Percentiles rank a stretch among this genome's conserved stretches.
These are phyloP conservation scores for Naegleria fowleri DNA, from an alignment of 208 protist species.

Conservation along the genomic window DNA sequence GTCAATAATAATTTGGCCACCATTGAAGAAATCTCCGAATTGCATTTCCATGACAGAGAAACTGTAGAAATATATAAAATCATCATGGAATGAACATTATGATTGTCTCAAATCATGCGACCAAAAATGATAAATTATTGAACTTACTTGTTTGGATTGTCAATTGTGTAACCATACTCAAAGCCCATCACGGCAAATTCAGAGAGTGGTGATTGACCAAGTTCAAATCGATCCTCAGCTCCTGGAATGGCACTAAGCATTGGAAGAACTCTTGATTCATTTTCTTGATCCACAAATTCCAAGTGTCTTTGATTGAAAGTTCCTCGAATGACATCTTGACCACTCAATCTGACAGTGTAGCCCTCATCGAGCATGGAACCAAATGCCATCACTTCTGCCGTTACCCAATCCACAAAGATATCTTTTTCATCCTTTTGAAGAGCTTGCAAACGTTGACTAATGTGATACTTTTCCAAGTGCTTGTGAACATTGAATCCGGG, in stretches of 20 bases:
- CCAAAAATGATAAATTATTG: too few species aligned
- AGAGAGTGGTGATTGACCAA: constrained; percentile 85
- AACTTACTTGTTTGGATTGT: constrained; percentile 86
- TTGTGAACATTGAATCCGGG: background rate
- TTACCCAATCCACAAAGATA: constrained; percentile 80
- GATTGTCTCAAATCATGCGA: too few species aligned
- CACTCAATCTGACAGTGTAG: constrained; percentile 80
- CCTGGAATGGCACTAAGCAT: constrained; percentile 49
- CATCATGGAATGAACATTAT: too few species aligned
- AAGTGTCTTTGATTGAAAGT: constrained; percentile 94
- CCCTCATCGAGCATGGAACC: constrained; percentile 88
- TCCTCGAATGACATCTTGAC: constrained; percentile 91
- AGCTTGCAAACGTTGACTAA: background rate
- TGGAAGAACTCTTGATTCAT: constrained; percentile 58
- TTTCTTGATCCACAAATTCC: constrained; percentile 86
- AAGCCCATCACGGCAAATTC: constrained; percentile 96
- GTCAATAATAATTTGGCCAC: constrained; percentile 96
- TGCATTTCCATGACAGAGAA: constrained; percentile 87
- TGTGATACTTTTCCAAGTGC: constrained; percentile 8
- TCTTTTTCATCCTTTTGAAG: background rate
- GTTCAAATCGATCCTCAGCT: constrained; percentile 65
- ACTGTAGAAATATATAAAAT: too few species aligned
- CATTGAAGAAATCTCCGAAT: constrained; percentile 97
- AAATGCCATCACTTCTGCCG: constrained; percentile 88
- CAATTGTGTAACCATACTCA: constrained; percentile 85